These are phyloP conservation scores for Tulasnella sp. DNA, from an alignment of 768 basidiomycete species.

Conservation along the genomic window DNA sequence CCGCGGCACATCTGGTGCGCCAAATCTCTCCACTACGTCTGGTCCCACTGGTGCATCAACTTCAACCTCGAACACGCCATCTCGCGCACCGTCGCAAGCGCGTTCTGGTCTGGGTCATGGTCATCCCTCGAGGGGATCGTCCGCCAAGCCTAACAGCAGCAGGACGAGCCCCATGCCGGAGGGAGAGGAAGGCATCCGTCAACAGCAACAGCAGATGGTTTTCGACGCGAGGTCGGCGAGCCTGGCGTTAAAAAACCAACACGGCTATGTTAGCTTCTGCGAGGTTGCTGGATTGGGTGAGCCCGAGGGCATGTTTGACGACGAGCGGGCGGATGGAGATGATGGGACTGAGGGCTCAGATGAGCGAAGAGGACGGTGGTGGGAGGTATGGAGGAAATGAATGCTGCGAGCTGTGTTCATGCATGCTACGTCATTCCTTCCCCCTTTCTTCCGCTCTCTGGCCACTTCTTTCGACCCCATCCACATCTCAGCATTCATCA, in stretches of 20 bases:
- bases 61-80: conserved; percentile 1
- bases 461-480: not conserved
- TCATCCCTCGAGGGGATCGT: conserved; percentile 3
- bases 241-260: conserved; percentile 13
- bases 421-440: too few species aligned
- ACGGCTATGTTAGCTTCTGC: conserved; percentile 19
- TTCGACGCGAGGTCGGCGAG: conserved; percentile 15
- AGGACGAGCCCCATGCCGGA: not conserved
- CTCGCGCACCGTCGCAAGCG: conserved; percentile 8
- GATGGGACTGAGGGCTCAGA: conserved; percentile 2
- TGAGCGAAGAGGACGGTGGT: conserved; percentile 6
- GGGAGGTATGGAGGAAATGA: conserved; percentile 16
- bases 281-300: conserved; percentile 18
- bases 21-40: not conserved
- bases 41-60: not conserved
- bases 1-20: not conserved
- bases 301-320: conserved; percentile 11
- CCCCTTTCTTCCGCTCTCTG: not conserved
- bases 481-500: not conserved
- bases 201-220: conserved; percentile 4
- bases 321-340: conserved; percentile 5
- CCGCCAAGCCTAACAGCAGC: not conserved
- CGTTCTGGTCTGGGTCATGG: not conserved
- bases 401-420: too few species aligned
- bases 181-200: not conserved